Evolutionary conservation across 139 green algal species (phyloP).

Genomic region (Trebouxia sp.): DNA sequence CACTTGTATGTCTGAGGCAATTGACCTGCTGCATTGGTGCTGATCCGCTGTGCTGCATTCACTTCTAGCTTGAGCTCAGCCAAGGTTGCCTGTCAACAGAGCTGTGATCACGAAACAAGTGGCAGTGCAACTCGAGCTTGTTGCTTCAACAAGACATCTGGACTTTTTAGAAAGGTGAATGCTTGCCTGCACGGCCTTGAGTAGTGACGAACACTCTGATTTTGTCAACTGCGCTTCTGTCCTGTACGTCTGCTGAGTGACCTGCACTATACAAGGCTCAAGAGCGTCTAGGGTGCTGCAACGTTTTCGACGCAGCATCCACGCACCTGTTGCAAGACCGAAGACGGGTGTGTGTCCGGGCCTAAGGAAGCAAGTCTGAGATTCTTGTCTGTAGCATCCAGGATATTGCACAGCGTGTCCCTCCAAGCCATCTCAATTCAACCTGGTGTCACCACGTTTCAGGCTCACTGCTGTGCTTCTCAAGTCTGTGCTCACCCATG

Average conservation of each 20-base stretch:
- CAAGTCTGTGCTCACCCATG: too few relatives aligned
- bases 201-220: neutral
- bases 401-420: neutral
- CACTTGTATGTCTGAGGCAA: neutral
- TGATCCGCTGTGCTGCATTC: neutral
- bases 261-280: neutral
- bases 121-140: too few relatives aligned
- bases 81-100: neutral
- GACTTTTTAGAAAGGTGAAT: too few relatives aligned
- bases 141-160: too few relatives aligned
- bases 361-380: neutral
- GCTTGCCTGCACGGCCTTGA: neutral
- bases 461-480: too few relatives aligned
- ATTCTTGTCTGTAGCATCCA: neutral
- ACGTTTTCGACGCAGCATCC: too few relatives aligned
- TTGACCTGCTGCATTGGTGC: neutral
- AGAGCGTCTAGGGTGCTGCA: too few relatives aligned
- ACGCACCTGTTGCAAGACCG: conserved; percentile 1
- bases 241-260: neutral
- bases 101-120: too few relatives aligned
- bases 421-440: neutral
- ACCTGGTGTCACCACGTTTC: too few relatives aligned
- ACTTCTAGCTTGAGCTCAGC: conserved; percentile 13
- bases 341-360: neutral
- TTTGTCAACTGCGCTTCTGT: neutral